Conservation (phyloP, 2,329 filamentous ascomycete species). For the Emericellopsis cladophorae region DNA sequence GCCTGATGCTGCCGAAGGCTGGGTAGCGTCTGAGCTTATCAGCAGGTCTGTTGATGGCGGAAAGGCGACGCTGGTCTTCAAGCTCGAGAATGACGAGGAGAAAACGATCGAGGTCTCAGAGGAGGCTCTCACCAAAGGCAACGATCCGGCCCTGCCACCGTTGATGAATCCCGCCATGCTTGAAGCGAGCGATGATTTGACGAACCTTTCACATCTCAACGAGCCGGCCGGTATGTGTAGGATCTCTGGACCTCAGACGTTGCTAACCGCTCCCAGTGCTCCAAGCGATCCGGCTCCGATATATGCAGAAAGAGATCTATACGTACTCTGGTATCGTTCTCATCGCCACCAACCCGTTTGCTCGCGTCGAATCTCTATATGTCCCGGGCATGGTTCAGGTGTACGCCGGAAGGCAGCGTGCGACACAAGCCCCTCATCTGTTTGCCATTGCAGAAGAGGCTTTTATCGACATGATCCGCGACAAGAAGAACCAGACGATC, state of each 20-base stretch:
- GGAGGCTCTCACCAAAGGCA: constrained; percentile 64
- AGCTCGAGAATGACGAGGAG: constrained; percentile 84
- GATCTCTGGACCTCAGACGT: not conserved
- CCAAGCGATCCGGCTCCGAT: constrained; percentile 93
- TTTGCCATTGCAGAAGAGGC: constrained; percentile 99
- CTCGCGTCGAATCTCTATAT: constrained; percentile 93
- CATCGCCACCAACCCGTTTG: constrained; percentile 97
- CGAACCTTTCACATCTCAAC: constrained; percentile 94
- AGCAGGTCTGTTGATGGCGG: constrained; percentile 74
- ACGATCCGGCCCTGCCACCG: constrained; percentile 69
- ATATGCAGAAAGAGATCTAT: constrained; percentile 98
- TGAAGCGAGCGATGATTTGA: constrained; percentile 95
- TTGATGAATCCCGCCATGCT: constrained; percentile 98
- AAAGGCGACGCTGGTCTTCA: constrained; percentile 79
- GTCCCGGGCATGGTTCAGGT: constrained; percentile 99
- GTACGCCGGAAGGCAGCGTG: constrained; percentile 92
- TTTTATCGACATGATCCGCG: constrained; percentile 96
- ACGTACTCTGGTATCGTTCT: constrained; percentile 98
- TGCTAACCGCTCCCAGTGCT: constrained; percentile 48
- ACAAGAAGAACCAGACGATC: constrained; percentile 92
- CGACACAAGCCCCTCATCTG: constrained; percentile 91
- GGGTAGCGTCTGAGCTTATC: constrained; percentile 90
- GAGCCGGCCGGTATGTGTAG: constrained; percentile 72
- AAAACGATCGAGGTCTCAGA: constrained; percentile 69
- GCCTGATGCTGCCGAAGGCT: constrained; percentile 89